These are phyloP conservation scores for Neurospora sp. DNA, from an alignment of 495 filamentous ascomycete species.

Conservation along the genomic window DNA sequence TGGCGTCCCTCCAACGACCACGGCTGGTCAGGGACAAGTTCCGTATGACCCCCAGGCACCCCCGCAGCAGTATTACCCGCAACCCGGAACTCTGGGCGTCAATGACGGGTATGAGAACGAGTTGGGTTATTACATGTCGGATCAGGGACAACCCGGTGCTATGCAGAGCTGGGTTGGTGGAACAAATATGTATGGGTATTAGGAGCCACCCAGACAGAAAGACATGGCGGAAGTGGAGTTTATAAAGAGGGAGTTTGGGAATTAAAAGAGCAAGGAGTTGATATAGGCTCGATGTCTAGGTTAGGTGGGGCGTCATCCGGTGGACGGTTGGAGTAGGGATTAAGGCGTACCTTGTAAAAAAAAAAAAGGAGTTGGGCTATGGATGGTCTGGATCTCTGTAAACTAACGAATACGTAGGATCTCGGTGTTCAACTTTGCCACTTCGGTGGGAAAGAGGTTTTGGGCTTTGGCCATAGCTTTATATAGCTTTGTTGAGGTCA, in stretches of 20 bases:
- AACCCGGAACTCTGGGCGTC: constrained; percentile 5
- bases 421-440: background rate
- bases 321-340: background rate
- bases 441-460: background rate
- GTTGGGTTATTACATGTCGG: constrained; percentile 21
- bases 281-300: background rate
- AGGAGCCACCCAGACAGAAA: background rate
- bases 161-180: constrained; percentile 15
- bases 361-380: background rate
- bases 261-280: background rate
- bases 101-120: constrained; percentile 26
- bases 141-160: constrained; percentile 5
- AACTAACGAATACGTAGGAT: background rate
- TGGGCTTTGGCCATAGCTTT: background rate
- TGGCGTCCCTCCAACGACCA: background rate
- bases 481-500: background rate
- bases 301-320: background rate
- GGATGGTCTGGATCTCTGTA: background rate
- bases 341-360: background rate
- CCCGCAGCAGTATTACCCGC: constrained; percentile 15
- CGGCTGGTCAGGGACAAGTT: background rate
- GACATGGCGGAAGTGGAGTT: background rate
- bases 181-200: constrained; percentile 16
- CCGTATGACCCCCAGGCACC: constrained; percentile 14
- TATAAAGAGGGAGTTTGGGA: background rate